Base-by-base conservation (phyloP, 2,329 filamentous ascomycete species). In the Aureobasidium lini region DNA sequence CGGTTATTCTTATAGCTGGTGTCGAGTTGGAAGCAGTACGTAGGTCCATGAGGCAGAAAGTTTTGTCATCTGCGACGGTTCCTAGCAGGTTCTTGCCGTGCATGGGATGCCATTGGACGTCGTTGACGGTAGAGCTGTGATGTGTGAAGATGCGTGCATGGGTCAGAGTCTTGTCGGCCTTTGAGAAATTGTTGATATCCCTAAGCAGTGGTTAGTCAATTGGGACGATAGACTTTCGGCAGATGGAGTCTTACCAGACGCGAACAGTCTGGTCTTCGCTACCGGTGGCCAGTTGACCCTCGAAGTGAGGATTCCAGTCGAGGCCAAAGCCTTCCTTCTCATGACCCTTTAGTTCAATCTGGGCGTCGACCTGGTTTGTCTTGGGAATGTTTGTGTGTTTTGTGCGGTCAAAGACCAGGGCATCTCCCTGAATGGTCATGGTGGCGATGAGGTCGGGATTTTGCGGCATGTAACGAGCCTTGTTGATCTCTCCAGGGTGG, bases 381-480 rank as follows among this genome's bases (percentile, higher is more conserved):
- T 71, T 83, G 7, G 93, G 91, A 63, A 86, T 79, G 59, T 87
- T 84, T 50, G 87, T 87, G 72, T 97, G 93, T 80, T 96, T 97
- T 57, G 93, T 95, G 65, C 93, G 87, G 76, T 99, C 94, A 76
- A 95, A 99, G 66, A 99, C 85, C 72, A 97, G 85, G 43, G 96
- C 89, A 65, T 85, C 87, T 63, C 90, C 89, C 71, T 96, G 89
- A 7, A 90, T 84, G 64, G 90, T 91, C 75, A 96, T 86, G 0
- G 94, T 96, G 3, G 94, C 94, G 67, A 99, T 95, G 60, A 99
- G 86, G 69, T 99, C 91, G 5, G 93, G 91, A 70, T 99, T 99
- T 72, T 97, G 93, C 11, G 94, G 94, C 75, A 96, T 92, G 71
- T 97, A 97, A 66, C 94, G 87, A 15, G 94, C 95, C 78, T 97